Base-by-base conservation (phyloP, 2,329 filamentous ascomycete species). In the Elsinoe fawcettii region DNA sequence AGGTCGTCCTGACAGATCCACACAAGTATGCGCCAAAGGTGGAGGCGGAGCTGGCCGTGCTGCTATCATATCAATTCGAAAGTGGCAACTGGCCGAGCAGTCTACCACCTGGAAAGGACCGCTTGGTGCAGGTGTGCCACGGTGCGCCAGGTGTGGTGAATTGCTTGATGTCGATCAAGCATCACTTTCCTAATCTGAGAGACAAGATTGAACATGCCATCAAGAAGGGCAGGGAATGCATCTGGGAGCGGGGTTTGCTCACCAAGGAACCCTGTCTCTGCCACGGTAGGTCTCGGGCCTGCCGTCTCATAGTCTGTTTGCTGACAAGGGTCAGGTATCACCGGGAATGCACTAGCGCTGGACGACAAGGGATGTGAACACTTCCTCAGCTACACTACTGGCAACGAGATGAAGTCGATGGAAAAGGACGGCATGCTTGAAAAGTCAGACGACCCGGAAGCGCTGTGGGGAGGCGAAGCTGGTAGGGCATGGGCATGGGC, bases 211-310 rank as follows among this genome's bases (percentile, higher is more conserved):
- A 81, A 20, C 67, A 64, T 22, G 78, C 79, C 1, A 75, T 85
- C 14, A 66, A 64, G 6, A 78, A 75, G 51, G 81, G 77, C 2
- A 72, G 78, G 56, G 74, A 74, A 14, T 77, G 80, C 56, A 75
- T 80, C 22, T 80, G 79, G 75, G 74, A 78, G 60, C 74, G 79
- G 44, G 83, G 83, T 0, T 65, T 85, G 9, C 69, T 87, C 60
- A 82, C 75, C 9, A 86, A 86, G 61, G 80, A 83, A 63, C 82
- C 83, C 1, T 85, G 80, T 63, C 66, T 87, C 34, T 87, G 84
- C 64, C 83, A 87, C 53, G 70, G 66, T 68, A 61, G 56, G 58
- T 59, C 14, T 9, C 8, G 53, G 11, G 3, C 3, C 8, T 12
- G 27, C 8, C 8, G 8, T 18, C 11, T 12, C 32, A 39, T 23